Evolutionary conservation across 352 stramenopile genomes (phyloP).

Genomic region (Phytophthora europaea): DNA sequence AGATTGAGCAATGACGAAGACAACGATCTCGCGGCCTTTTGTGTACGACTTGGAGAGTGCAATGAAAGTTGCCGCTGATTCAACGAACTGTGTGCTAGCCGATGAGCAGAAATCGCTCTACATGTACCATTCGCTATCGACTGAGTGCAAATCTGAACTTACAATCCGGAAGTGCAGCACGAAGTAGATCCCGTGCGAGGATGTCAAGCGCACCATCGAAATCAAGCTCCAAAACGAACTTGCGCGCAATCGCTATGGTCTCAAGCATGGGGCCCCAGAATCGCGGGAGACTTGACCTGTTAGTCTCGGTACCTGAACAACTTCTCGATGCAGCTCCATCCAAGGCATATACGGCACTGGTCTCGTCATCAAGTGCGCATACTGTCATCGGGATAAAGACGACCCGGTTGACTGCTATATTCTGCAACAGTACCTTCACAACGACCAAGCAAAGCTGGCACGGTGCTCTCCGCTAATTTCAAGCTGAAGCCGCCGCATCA

Average conservation of each 20-base stretch:
- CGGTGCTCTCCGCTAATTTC: slow-evolving; percentile 24
- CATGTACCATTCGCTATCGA: slow-evolving; percentile 1
- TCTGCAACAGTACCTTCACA: slow-evolving; percentile 16
- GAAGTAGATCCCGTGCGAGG: slow-evolving; percentile 22
- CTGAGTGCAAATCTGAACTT: not conserved
- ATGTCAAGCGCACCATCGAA: slow-evolving; percentile 20
- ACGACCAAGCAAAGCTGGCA: slow-evolving; percentile 23
- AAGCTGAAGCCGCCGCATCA: slow-evolving; percentile 7
- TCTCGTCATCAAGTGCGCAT: slow-evolving; percentile 9
- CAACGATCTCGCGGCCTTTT: not conserved
- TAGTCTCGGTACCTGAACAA: not conserved
- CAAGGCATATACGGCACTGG: slow-evolving; percentile 5
- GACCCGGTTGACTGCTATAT: slow-evolving; percentile 21
- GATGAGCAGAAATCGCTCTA: slow-evolving; percentile 9
- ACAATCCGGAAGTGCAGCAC: not conserved
- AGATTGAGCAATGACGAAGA: not conserved
- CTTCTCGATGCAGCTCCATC: not conserved
- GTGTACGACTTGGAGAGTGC: too few relatives aligned
- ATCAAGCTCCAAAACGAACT: slow-evolving; percentile 16
- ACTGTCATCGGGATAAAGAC: slow-evolving; percentile 19
- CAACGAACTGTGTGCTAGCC: not conserved
- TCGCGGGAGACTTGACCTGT: slow-evolving; percentile 3
- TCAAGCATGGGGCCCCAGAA: slow-evolving; percentile 21
- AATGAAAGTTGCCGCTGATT: not conserved
- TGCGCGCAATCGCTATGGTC: slow-evolving; percentile 17